phyloP scores from a whole-genome alignment of 2,329 filamentous ascomycete genomes.

The Epichloe coenophiala region DNA sequence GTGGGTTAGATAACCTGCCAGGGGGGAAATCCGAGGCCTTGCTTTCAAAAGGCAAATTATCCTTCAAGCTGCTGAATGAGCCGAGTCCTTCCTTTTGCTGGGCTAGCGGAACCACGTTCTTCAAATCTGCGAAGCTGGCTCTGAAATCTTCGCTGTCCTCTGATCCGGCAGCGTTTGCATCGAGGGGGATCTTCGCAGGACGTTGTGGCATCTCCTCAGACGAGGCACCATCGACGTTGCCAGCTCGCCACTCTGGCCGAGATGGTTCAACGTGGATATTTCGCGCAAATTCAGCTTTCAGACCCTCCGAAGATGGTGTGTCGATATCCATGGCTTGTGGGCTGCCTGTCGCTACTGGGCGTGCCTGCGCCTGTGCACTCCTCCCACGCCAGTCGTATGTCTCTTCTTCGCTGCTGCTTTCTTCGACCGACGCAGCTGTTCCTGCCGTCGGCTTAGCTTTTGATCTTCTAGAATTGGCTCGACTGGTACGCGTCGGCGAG shows the following conservation, averaged over 20 bases:
- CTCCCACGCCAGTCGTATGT: constrained; percentile 20
- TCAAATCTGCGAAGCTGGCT: constrained; percentile 40
- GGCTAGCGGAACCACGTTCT: constrained; percentile 41
- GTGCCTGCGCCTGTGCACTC: constrained; percentile 17
- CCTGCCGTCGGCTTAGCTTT: constrained; percentile 40
- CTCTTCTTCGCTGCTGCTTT: constrained; percentile 32
- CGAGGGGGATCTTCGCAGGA: constrained; percentile 12
- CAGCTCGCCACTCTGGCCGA: constrained; percentile 45
- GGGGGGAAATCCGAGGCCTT: constrained; percentile 29
- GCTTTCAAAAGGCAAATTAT: constrained; percentile 44
- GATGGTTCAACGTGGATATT: constrained; percentile 46
- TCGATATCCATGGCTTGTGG: constrained; percentile 56
- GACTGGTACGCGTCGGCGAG: constrained; percentile 30
- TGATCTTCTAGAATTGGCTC: constrained; percentile 42
- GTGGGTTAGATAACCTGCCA: constrained; percentile 19
- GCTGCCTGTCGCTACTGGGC: constrained; percentile 22
- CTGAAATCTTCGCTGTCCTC: constrained; percentile 43
- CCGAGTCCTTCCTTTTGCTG: constrained; percentile 33
- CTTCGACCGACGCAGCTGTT: constrained; percentile 32
- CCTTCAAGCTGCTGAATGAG: constrained; percentile 42
- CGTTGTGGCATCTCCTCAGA: constrained; percentile 9
- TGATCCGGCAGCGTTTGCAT: constrained; percentile 30
- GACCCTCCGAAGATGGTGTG: constrained; percentile 26
- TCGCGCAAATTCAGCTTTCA: constrained; percentile 20
- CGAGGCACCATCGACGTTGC: constrained; percentile 23